Percentiles rank a stretch among this genome's conserved stretches.
Conservation (phyloP, 805 yeast species). For the Saturnispora hagleri region DNA sequence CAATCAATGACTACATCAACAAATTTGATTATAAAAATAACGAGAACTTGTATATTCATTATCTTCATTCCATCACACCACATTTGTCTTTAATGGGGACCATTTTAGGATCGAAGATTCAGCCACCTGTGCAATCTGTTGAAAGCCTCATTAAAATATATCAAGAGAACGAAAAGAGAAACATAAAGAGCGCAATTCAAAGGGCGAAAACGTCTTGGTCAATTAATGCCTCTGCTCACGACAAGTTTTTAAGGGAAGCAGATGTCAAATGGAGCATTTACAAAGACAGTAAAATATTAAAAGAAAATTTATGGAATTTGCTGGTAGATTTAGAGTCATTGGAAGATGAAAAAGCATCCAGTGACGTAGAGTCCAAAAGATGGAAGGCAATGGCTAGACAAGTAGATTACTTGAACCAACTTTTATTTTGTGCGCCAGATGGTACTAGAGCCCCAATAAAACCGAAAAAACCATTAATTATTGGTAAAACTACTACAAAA, state of each 20-base stretch:
- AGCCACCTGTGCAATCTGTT: slow-evolving; percentile 38
- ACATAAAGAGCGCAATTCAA: slow-evolving; percentile 33
- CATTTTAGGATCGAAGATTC: slow-evolving; percentile 38
- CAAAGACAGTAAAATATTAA: slow-evolving; percentile 35
- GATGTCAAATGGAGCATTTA: slow-evolving; percentile 40
- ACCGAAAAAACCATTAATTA: not conserved
- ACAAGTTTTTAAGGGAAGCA: slow-evolving; percentile 24
- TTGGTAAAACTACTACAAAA: not conserved
- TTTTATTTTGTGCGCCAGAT: slow-evolving; percentile 7
- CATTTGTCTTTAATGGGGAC: slow-evolving; percentile 44
- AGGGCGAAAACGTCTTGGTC: slow-evolving; percentile 44
- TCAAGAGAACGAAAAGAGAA: slow-evolving; percentile 31
- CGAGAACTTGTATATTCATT: slow-evolving; percentile 33
- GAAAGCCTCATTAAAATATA: slow-evolving; percentile 34
- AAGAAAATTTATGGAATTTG: slow-evolving; percentile 41
- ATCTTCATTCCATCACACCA: slow-evolving; percentile 45
- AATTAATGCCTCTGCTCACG: slow-evolving; percentile 33
- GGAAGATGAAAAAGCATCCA: not conserved
- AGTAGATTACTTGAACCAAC: slow-evolving; percentile 38
- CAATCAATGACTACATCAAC: slow-evolving; percentile 38
- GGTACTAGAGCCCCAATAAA: not conserved
- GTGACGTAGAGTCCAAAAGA: slow-evolving; percentile 50
- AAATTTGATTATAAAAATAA: slow-evolving; percentile 8
- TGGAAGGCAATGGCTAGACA: slow-evolving; percentile 36
- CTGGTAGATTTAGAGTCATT: slow-evolving; percentile 41